Conservation (phyloP, 176 grass and related monocot genomes). For the Raddia distichophylla region DNA sequence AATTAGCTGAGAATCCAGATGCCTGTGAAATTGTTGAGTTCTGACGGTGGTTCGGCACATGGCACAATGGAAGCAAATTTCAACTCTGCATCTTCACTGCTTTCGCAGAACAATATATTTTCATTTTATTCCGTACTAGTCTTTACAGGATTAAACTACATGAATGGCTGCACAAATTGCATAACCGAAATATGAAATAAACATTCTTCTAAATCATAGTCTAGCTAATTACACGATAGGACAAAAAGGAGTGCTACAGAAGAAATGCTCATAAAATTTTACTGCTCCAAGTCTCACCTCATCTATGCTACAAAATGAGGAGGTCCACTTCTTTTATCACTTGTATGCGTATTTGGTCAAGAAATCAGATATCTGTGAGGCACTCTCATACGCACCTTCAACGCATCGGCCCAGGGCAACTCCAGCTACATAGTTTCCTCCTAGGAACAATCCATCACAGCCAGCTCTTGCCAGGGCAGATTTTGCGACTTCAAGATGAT, state of each 20-base stretch:
- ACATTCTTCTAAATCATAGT: slow-evolving; percentile 26
- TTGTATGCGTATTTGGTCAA: slow-evolving; percentile 69
- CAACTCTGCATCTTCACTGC: neutral
- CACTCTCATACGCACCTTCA: slow-evolving; percentile 81
- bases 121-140: neutral
- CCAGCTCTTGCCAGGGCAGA: slow-evolving; percentile 49
- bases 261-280: neutral
- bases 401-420: slow-evolving; percentile 88
- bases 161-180: slow-evolving; percentile 14
- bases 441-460: slow-evolving; percentile 69
- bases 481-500: slow-evolving; percentile 69
- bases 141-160: slow-evolving; percentile 36
- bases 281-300: slow-evolving; percentile 21
- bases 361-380: slow-evolving; percentile 63
- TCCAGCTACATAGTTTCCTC: slow-evolving; percentile 89
- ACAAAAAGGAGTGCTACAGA: neutral
- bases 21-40: too few relatives aligned
- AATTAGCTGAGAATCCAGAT: neutral
- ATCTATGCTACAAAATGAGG: slow-evolving; percentile 24
- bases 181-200: slow-evolving; percentile 10
- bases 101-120: neutral
- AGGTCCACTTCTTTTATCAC: slow-evolving; percentile 29
- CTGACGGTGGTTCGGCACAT: neutral
- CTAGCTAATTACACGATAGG: slow-evolving; percentile 14
- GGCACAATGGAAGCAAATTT: neutral